Conservation (phyloP, 352 stramenopile species). For the Phytophthora lateralis region DNA sequence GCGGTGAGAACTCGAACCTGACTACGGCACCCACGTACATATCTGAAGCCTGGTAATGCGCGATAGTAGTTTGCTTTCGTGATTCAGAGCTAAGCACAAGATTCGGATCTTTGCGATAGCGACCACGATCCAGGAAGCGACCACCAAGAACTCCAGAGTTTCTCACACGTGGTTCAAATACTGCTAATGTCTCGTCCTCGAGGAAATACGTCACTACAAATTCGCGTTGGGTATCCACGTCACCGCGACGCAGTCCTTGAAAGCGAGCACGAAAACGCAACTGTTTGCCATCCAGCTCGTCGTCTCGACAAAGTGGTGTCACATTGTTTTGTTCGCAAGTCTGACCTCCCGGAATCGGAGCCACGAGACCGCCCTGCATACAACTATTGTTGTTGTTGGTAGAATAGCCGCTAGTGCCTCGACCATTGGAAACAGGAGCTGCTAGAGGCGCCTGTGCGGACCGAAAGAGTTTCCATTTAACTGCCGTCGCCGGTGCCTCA, state of each 20-base stretch:
- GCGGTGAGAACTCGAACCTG: conserved; percentile 70
- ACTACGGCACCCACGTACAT: conserved; percentile 79
- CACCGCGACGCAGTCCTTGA: conserved; percentile 33
- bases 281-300: conserved; percentile 65
- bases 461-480: conserved; percentile 73
- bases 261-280: conserved; percentile 79
- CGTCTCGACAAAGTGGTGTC: conserved; percentile 39
- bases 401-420: conserved; percentile 33
- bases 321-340: conserved; percentile 6
- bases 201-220: conserved; percentile 87
- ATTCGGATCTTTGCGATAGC: conserved; percentile 57
- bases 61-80: conserved; percentile 6
- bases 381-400: conserved; percentile 39
- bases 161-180: conserved; percentile 72
- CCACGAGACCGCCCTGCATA: conserved; percentile 35
- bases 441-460: conserved; percentile 10
- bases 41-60: conserved; percentile 54
- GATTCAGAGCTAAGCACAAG: neutral
- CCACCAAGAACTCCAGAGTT: conserved; percentile 75
- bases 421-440: conserved; percentile 18
- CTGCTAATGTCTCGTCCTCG: conserved; percentile 75
- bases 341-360: conserved; percentile 29
- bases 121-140: conserved; percentile 76
- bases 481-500: conserved; percentile 3
- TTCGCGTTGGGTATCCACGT: conserved; percentile 54